Evolutionary conservation across 2,329 filamentous ascomycete genomes (phyloP).

Genomic region (Keithomyces neogunnii): DNA sequence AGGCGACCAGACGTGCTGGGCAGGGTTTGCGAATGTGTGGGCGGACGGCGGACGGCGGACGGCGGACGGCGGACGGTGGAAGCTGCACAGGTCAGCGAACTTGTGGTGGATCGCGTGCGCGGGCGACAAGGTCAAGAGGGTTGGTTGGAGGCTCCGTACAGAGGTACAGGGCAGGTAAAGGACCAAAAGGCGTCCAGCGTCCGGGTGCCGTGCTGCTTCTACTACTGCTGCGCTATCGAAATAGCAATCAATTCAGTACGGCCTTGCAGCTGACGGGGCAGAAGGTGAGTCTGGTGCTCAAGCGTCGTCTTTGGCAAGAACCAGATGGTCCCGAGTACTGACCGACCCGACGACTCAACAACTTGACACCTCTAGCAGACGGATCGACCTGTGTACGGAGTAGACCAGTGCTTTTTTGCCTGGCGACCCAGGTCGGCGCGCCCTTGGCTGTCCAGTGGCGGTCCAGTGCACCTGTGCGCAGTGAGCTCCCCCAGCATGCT

Average conservation of each 20-base stretch:
- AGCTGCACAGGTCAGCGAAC: neutral
- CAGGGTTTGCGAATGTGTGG: neutral
- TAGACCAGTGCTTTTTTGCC: too few species aligned
- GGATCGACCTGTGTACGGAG: too few species aligned
- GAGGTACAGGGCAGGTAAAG: neutral
- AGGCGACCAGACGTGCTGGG: neutral
- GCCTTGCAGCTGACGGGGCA: neutral
- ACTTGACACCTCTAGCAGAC: too few species aligned
- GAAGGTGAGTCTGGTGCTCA: neutral
- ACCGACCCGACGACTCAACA: too few species aligned
- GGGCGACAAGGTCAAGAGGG: neutral
- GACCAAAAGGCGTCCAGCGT: neutral
- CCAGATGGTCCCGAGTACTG: too few species aligned
- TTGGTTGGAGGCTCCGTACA: too few species aligned
- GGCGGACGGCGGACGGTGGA: neutral
- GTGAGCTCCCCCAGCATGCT: too few species aligned
- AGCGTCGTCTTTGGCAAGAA: too few species aligned
- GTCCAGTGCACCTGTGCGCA: too few species aligned
- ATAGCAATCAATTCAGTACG: neutral
- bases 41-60: neutral
- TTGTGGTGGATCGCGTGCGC: neutral
- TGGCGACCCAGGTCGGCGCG: too few species aligned
- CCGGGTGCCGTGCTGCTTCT: neutral
- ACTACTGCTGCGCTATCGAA: too few species aligned
- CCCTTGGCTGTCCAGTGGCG: too few species aligned